Conservation (phyloP, 2,329 filamentous ascomycete genomes). For the Penicillium decumbens region DNA sequence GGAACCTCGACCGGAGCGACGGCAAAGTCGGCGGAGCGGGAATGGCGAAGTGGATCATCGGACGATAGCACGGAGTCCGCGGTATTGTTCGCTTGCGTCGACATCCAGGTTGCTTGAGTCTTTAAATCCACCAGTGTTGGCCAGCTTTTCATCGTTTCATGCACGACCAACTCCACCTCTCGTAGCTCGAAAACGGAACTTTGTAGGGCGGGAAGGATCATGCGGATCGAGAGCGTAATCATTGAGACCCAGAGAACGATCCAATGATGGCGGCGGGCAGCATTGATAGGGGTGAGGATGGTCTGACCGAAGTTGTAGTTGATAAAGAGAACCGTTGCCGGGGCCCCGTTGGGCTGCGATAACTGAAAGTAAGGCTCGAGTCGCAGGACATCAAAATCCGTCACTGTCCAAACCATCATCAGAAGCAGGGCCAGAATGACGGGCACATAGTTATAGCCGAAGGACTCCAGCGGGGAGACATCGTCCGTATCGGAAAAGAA, state of each 20-base stretch:
- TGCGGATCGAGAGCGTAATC: constrained; percentile 30
- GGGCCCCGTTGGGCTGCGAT: constrained; percentile 30
- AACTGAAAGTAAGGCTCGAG: constrained; percentile 48
- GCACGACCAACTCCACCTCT: constrained; percentile 21
- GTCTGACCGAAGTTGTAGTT: constrained; percentile 38
- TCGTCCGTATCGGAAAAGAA: constrained; percentile 30
- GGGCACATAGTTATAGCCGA: constrained; percentile 39
- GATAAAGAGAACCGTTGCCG: constrained; percentile 33
- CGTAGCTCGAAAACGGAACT: constrained; percentile 32
- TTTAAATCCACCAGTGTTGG: constrained; percentile 25
- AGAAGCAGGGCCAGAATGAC: constrained; percentile 46
- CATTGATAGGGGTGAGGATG: constrained; percentile 31
- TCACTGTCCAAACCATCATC: constrained; percentile 47
- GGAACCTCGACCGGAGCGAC: constrained; percentile 33
- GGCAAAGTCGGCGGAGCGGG: constrained; percentile 29
- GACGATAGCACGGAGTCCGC: constrained; percentile 22
- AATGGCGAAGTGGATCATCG: constrained; percentile 15
- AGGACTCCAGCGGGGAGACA: constrained; percentile 26
- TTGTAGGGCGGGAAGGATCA: constrained; percentile 33
- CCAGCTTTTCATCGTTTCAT: constrained; percentile 28
- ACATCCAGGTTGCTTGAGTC: constrained; percentile 31
- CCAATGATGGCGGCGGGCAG: constrained; percentile 31
- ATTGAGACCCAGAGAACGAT: constrained; percentile 31
- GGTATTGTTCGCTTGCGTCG: constrained; percentile 25
- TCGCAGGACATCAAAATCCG: constrained; percentile 49